Conservation (phyloP, 805 yeast species). For the Cyberlindnera xylosilytica region DNA sequence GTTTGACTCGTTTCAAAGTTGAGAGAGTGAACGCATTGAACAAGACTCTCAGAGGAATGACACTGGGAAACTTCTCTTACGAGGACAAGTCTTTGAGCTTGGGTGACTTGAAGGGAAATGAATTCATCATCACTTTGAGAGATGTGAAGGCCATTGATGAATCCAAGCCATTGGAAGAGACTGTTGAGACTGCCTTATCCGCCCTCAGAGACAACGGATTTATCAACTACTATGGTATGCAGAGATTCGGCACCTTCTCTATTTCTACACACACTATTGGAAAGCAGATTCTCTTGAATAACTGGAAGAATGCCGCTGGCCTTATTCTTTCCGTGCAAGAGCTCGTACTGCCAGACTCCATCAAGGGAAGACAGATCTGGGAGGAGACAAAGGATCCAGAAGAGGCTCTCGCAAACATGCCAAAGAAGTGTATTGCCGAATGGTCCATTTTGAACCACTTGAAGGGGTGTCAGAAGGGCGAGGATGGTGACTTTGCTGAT, state of each 20-base stretch:
- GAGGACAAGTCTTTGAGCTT: slow-evolving; percentile 57
- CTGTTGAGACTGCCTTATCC: slow-evolving; percentile 49
- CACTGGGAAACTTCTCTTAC: slow-evolving; percentile 76
- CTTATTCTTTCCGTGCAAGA: slow-evolving; percentile 83
- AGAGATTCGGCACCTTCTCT: slow-evolving; percentile 94
- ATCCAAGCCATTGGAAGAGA: slow-evolving; percentile 37
- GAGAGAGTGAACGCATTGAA: slow-evolving; percentile 77
- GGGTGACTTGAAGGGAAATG: slow-evolving; percentile 88
- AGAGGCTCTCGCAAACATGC: slow-evolving; percentile 71
- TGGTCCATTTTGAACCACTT: slow-evolving; percentile 62
- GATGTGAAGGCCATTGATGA: slow-evolving; percentile 43
- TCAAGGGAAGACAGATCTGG: slow-evolving; percentile 83
- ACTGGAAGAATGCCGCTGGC: slow-evolving; percentile 80
- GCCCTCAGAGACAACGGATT: slow-evolving; percentile 70
- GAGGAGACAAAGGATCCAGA: slow-evolving; percentile 63
- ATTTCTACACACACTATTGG: slow-evolving; percentile 90
- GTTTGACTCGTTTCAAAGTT: slow-evolving; percentile 64
- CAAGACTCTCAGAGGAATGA: slow-evolving; percentile 69
- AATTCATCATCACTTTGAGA: slow-evolving; percentile 80
- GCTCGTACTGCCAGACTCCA: slow-evolving; percentile 75
- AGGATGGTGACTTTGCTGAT: slow-evolving; percentile 42
- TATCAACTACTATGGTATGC: slow-evolving; percentile 97
- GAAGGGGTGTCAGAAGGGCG: slow-evolving; percentile 45
- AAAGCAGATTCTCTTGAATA: slow-evolving; percentile 58
- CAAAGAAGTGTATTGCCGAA: slow-evolving; percentile 86